phyloP scores from a whole-genome alignment of 768 basidiomycete genomes.

The Lactarius tabidus region DNA sequence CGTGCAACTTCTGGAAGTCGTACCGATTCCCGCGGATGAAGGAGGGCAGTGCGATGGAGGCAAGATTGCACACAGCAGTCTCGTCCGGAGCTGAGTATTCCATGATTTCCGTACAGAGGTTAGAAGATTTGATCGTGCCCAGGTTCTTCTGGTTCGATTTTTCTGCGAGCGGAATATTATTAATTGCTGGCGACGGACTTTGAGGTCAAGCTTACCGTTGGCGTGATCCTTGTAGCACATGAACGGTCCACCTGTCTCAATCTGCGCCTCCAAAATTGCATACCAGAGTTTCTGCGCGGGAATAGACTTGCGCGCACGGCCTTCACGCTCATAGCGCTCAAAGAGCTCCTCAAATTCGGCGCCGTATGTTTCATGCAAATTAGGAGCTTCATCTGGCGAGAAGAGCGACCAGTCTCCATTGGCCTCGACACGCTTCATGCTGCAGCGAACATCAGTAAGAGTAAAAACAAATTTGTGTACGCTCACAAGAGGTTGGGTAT shows the following conservation, averaged over 20 bases:
- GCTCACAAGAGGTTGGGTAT: conserved; percentile 92
- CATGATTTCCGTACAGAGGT: conserved; percentile 98
- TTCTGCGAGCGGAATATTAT: conserved; percentile 39
- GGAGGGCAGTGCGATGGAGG: conserved; percentile 91
- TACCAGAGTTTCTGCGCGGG: conserved; percentile 99
- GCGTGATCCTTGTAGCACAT: conserved; percentile 98
- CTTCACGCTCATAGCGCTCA: conserved; percentile 85
- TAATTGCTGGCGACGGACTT: conserved; percentile 1
- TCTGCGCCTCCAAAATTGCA: conserved; percentile 92
- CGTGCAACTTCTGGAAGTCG: conserved; percentile 94
- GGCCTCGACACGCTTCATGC: conserved; percentile 95
- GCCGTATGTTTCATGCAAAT: conserved; percentile 82
- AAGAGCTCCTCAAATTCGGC: conserved; percentile 87
- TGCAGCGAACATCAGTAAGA: conserved; percentile 31
- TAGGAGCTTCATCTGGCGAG: conserved; percentile 95
- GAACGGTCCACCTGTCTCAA: conserved; percentile 98
- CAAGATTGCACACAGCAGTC: conserved; percentile 97
- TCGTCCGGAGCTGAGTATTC: conserved; percentile 98
- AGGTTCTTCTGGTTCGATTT: conserved; percentile 99
- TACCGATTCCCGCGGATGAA: conserved; percentile 81
- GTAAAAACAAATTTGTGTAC: neutral
- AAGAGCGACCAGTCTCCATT: conserved; percentile 93
- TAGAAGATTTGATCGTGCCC: conserved; percentile 98
- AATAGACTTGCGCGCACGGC: conserved; percentile 76
- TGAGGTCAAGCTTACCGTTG: conserved; percentile 56